A percentile compares a stretch with the other conserved stretches of the same genome.
phyloP scores from a whole-genome alignment of 768 basidiomycete species.

The Leucosporidium creatinivorum region DNA sequence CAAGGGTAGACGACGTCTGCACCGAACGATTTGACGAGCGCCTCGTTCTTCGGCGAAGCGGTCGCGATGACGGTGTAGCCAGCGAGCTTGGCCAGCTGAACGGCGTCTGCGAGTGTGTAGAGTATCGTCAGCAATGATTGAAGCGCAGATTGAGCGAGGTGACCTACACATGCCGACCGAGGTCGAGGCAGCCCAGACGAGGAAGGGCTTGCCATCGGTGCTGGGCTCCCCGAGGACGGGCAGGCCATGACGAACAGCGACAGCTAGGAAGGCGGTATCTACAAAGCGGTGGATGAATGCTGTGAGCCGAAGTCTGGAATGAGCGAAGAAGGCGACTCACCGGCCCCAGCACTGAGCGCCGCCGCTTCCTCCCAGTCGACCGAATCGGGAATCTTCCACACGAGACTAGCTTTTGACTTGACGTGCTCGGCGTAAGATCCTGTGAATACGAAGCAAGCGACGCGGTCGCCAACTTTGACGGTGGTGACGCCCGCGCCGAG shows the following conservation, averaged over 20 bases:
- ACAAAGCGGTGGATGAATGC: not conserved
- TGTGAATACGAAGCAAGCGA: slow-evolving; percentile 22
- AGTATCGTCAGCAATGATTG: not conserved
- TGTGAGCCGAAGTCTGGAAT: too few relatives aligned
- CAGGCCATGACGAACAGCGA: slow-evolving; percentile 13
- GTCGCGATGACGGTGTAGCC: slow-evolving; percentile 49
- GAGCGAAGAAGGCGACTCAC: slow-evolving; percentile 1
- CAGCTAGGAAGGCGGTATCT: slow-evolving; percentile 24
- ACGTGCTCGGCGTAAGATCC: slow-evolving; percentile 18
- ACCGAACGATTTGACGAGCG: slow-evolving; percentile 44
- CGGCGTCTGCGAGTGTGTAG: slow-evolving; percentile 31
- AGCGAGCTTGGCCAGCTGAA: slow-evolving; percentile 46
- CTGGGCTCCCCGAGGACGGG: not conserved
- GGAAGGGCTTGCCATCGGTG: slow-evolving; percentile 10
- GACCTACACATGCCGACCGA: slow-evolving; percentile 16
- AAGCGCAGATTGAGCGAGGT: too few relatives aligned
- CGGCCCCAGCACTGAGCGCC: slow-evolving; percentile 16
- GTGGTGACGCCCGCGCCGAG: slow-evolving; percentile 10
- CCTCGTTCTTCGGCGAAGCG: slow-evolving; percentile 45
- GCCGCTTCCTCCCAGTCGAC: slow-evolving; percentile 17
- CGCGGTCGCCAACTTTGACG: slow-evolving; percentile 29
- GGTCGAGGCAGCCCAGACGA: slow-evolving; percentile 28
- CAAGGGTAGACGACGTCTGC: slow-evolving; percentile 47
- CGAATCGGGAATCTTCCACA: slow-evolving; percentile 24
- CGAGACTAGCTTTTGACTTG: slow-evolving; percentile 6